Base-by-base conservation (phyloP, 352 stramenopile genomes). In the Thalassiosira exigua region DNA sequence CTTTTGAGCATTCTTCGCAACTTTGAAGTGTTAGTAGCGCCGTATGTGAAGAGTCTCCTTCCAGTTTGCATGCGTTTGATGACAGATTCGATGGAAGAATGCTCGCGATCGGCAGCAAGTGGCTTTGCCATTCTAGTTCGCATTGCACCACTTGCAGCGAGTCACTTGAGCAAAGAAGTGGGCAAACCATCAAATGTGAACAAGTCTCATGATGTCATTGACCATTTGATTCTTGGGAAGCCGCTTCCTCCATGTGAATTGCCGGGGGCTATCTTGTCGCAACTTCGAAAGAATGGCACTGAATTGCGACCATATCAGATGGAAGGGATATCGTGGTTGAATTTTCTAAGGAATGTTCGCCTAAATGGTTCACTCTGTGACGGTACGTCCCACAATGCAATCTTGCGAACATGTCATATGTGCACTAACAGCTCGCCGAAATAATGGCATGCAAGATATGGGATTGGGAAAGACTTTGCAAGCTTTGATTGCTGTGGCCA, bases 391-490 rank as follows among this genome's bases (percentile, higher is more conserved):
- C 72, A 22, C 50, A 53, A 46, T 30, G 1, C n/a, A n/a, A 33
- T 67, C 5, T 68, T 7, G 7, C 9, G 61, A 14, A 14, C 32
- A 24, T 64, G 30, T 19, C 46, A 62, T 61, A 86, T 19, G 58
- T 67, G 7, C 24, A 64, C 32, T n/a, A n/a, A n/a, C n/a, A n/a
- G n/a, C n/a, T n/a, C n/a, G n/a, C n/a, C n/a, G n/a, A n/a, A 19
- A 62, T 39, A 27, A 7, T 60, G 7, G 29, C 24, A 26, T 2
- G 14, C 24, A 0, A 32, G 33, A 29, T 58, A 36, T 3, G 68
- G 76, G 24, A 3, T 57, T 81, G 54, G 84, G 89, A 17, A 99
- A 99, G 82, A 99, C 96, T 14, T 71, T 99, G 12, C 96, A 98
- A 81, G 90, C 96, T 33, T 91, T 99, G n/a, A 77, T 95, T 29